phyloP scores from a whole-genome alignment of 495 filamentous ascomycete genomes.

The Bathelium albidoporum region DNA sequence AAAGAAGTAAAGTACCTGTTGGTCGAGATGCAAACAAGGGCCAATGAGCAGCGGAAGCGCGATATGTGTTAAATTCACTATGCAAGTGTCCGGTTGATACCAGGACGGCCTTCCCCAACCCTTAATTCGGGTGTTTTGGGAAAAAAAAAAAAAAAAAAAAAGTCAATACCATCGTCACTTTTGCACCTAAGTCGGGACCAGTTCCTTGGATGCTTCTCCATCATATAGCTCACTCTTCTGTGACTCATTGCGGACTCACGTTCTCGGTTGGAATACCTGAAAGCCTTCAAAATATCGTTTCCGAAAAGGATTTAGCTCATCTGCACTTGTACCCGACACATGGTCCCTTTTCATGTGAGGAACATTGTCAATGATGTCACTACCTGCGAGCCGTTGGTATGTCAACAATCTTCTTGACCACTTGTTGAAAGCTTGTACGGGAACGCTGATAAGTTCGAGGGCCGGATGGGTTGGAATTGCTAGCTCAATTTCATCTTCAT shows the following conservation, averaged over 20 bases:
- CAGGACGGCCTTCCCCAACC: no score
- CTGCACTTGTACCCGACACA: slow-evolving; percentile 10
- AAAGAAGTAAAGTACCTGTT: background rate
- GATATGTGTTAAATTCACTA: no score
- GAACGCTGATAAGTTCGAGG: slow-evolving; percentile 65
- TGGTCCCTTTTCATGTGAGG: background rate
- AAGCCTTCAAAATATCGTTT: slow-evolving; percentile 12
- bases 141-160: no score
- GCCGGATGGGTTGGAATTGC: slow-evolving; percentile 66
- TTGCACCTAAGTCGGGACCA: no score
- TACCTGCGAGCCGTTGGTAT: slow-evolving; percentile 61
- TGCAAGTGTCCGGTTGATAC: no score
- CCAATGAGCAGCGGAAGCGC: background rate
- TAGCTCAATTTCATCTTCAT: slow-evolving; percentile 62
- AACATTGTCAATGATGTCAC: slow-evolving; percentile 35
- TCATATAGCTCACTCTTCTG: no score
- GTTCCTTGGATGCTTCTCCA: no score
- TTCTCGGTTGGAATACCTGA: no score
- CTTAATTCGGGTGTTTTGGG: no score
- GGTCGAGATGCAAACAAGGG: background rate
- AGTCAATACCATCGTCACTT: no score
- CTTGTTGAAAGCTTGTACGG: slow-evolving; percentile 77
- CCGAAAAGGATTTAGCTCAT: slow-evolving; percentile 28
- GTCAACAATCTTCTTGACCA: slow-evolving; percentile 86
- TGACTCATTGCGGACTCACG: no score